Percentiles rank a stretch among this genome's conserved stretches.
Conservation (phyloP, 176 grass and related monocot species). For the Juncus inflexus region DNA sequence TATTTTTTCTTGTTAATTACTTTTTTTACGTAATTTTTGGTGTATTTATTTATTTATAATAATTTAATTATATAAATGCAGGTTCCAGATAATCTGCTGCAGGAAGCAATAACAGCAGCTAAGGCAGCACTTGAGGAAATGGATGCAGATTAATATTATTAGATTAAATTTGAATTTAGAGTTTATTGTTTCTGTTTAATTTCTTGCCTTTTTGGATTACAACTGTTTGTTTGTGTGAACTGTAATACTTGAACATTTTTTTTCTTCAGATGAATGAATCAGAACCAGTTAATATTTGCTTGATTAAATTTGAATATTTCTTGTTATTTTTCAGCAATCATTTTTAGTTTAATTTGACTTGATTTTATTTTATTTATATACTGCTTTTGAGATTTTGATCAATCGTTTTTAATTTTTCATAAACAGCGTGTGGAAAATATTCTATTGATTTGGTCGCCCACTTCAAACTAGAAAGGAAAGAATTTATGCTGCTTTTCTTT, state of each 20-base stretch:
- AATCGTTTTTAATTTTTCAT: neutral
- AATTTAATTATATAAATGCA: slow-evolving; percentile 23
- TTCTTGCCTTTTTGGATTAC: slow-evolving; percentile 19
- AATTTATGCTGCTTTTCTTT: no score
- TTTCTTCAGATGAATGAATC: slow-evolving; percentile 3
- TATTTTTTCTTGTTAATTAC: neutral
- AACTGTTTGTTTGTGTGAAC: neutral
- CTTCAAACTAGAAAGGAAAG: no score
- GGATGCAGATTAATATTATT: slow-evolving; percentile 58
- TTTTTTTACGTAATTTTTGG: neutral
- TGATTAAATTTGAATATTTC: slow-evolving; percentile 3
- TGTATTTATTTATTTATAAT: neutral
- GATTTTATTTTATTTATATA: neutral
- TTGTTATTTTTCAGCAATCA: neutral
- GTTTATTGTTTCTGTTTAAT: neutral
- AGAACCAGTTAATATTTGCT: neutral
- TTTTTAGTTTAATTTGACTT: neutral
- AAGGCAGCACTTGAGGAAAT: slow-evolving; percentile 69
- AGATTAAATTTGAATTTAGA: neutral
- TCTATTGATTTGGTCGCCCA: no score
- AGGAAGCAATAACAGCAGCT: slow-evolving; percentile 56
- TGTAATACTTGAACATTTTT: slow-evolving; percentile 10
- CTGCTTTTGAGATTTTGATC: neutral
- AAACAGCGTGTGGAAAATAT: no score
- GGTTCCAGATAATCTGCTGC: slow-evolving; percentile 58